Evolutionary conservation across 2,329 filamentous ascomycete species (phyloP).

Genomic region (Aspergillus japonicus): DNA sequence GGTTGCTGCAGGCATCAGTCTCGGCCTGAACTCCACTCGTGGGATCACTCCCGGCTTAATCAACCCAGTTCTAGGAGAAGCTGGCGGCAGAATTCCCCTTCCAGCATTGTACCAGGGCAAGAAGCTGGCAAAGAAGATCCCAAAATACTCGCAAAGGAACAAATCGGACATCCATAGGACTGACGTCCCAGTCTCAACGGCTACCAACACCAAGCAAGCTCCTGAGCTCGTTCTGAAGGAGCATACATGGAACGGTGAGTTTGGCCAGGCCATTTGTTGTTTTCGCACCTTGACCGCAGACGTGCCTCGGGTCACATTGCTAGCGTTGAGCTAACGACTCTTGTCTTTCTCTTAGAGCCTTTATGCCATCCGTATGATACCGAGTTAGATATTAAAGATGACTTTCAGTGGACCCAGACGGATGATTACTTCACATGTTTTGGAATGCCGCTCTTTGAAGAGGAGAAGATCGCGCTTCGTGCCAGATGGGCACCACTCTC

Average conservation of each 20-base stretch:
- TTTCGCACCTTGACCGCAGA: neutral
- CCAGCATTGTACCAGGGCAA: slow-evolving; percentile 4
- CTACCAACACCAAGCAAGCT: neutral
- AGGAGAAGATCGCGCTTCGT: neutral
- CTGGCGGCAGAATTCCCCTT: slow-evolving; percentile 20
- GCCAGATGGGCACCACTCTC: neutral
- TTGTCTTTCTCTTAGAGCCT: neutral
- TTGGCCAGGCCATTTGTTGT: neutral
- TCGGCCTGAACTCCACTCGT: slow-evolving; percentile 18
- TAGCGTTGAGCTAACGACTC: neutral
- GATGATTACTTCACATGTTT: neutral
- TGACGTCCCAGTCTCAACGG: neutral
- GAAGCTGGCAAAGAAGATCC: neutral
- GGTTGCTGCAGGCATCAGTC: slow-evolving; percentile 10
- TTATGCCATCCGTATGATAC: neutral
- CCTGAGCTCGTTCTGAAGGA: neutral
- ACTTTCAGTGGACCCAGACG: neutral
- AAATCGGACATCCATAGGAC: neutral
- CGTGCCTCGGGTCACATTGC: neutral
- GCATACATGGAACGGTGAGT: neutral
- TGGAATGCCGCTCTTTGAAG: neutral
- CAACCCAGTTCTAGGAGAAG: slow-evolving; percentile 19
- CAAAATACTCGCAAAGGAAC: neutral
- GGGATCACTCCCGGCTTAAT: slow-evolving; percentile 26
- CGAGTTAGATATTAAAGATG: neutral